Evolutionary conservation across 768 basidiomycete genomes (phyloP), one percentile per base, ranked within the genome.

Genomic region (Pleurotus cornucopiae): DNA sequence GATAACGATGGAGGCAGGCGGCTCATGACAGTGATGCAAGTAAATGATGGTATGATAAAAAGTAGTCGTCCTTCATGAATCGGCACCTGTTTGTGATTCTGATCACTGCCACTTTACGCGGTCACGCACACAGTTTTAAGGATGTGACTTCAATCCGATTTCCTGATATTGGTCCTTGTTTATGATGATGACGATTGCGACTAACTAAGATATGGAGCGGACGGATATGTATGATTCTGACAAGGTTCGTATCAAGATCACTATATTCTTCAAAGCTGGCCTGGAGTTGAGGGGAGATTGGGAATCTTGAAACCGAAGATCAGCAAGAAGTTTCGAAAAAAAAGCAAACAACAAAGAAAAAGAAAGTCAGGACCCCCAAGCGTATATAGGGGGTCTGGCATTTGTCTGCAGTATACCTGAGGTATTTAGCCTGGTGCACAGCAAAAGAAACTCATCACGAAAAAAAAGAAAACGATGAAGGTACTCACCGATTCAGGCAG

Each of bases 401-500:
- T 58, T 67, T 76, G 60, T 80, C 80, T 69, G 76, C 78, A 69
- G 69, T 61, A 74, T 65, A 64, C 67, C 69, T 54, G 54, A 60
- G 65, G 67, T 69, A 68, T 76, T 81, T 76, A 76, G 79, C 66
- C 80, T 81, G 80, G 80, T 81, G 80, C 80, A 80, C 80, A 81
- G 79, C 80, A 70, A 53, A 16, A 71, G 66, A 64, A 63, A 61
- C 66, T 79, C 79, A 75, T 81, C 79, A 68, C 52, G 56, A 34
- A 65, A 58, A 38, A 60, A 60, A 37, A 59, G 60, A 43, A 38
- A 46, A 52, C 39, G 37, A 34, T 34, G 7, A 9, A 34, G 11
- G 30, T 34, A 61, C 65, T 64, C 58, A 68, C 71, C 64, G 64
- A 53, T 26, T 11, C 9, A 34, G 9, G 30, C 30, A 9, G 9